phyloP scores from a whole-genome alignment of 2,329 filamentous ascomycete species.

The Verticillium zaregamsianum region DNA sequence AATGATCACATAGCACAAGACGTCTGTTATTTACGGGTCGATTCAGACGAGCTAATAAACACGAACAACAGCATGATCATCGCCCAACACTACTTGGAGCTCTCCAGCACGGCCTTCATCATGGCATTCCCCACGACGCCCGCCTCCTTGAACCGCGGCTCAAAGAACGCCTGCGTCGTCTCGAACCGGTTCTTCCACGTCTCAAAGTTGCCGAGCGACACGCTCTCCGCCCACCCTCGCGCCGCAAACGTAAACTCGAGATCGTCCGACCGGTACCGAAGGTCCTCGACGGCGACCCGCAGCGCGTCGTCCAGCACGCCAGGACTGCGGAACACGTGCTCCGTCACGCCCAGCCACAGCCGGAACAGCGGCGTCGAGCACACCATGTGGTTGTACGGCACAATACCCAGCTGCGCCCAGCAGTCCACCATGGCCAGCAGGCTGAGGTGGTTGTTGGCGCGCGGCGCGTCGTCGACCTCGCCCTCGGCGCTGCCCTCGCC shows the following conservation, averaged over 20 bases:
- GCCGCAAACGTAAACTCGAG: constrained; percentile 98
- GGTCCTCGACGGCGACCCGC: constrained; percentile 80
- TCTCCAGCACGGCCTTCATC: constrained; percentile 92
- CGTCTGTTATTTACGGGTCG: no score
- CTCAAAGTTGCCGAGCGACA: constrained; percentile 86
- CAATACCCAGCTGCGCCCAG: constrained; percentile 90
- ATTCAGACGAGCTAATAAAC: no score
- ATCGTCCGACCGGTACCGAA: constrained; percentile 90
- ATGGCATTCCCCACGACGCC: constrained; percentile 89
- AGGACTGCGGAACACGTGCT: constrained; percentile 86
- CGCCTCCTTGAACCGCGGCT: constrained; percentile 83
- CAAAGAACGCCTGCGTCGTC: constrained; percentile 86
- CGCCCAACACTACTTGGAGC: constrained; percentile 43
- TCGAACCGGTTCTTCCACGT: constrained; percentile 90
- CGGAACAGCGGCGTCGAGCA: constrained; percentile 97
- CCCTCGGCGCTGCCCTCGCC: constrained; percentile 33
- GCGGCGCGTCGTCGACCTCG: constrained; percentile 27
- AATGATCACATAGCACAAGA: no score
- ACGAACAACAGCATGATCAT: no score
- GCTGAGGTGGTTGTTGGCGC: constrained; percentile 90
- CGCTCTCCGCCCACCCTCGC: constrained; percentile 91
- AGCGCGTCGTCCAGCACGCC: constrained; percentile 80
- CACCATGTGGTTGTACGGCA: constrained; percentile 99
- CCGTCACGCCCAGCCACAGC: constrained; percentile 93
- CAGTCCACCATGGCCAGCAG: constrained; percentile 97